A percentile compares a stretch with the other conserved stretches of the same genome.
These are phyloP conservation scores for Acarospora socialis DNA, from an alignment of 2,329 filamentous ascomycete genomes.

Conservation along the genomic window DNA sequence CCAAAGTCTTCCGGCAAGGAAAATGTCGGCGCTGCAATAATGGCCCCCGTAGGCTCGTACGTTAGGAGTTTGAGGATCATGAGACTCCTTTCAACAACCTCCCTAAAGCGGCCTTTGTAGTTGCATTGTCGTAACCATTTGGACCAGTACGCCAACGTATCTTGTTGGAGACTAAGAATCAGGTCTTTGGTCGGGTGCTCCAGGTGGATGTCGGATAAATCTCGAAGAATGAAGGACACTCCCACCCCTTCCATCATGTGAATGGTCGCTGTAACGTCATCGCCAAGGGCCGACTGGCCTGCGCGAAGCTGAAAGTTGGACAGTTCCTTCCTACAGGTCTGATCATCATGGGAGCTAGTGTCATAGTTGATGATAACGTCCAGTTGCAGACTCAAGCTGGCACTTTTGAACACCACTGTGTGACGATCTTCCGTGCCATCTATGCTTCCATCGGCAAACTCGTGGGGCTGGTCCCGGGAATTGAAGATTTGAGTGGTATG, in stretches of 20 bases:
- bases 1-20: conserved; percentile 63
- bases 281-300: conserved; percentile 46
- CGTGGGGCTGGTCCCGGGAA: not conserved
- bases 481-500: conserved; percentile 44
- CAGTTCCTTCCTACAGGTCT: conserved; percentile 34
- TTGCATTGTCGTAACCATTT: conserved; percentile 57
- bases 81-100: conserved; percentile 55
- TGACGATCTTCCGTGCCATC: conserved; percentile 31
- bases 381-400: conserved; percentile 46
- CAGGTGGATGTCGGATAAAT: conserved; percentile 45
- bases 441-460: not conserved
- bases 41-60: conserved; percentile 65
- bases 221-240: conserved; percentile 54
- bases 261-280: conserved; percentile 46
- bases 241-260: conserved; percentile 51
- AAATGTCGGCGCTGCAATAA: conserved; percentile 63
- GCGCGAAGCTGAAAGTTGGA: conserved; percentile 41
- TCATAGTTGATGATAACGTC: conserved; percentile 57
- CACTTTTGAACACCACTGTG: conserved; percentile 48
- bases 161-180: conserved; percentile 49
- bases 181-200: conserved; percentile 43
- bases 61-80: conserved; percentile 65
- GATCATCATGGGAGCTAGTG: conserved; percentile 34
- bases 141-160: conserved; percentile 58
- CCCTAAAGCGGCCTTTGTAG: conserved; percentile 59